phyloP scores from a whole-genome alignment of 768 basidiomycete species.

The Flagelloscypha sp. region DNA sequence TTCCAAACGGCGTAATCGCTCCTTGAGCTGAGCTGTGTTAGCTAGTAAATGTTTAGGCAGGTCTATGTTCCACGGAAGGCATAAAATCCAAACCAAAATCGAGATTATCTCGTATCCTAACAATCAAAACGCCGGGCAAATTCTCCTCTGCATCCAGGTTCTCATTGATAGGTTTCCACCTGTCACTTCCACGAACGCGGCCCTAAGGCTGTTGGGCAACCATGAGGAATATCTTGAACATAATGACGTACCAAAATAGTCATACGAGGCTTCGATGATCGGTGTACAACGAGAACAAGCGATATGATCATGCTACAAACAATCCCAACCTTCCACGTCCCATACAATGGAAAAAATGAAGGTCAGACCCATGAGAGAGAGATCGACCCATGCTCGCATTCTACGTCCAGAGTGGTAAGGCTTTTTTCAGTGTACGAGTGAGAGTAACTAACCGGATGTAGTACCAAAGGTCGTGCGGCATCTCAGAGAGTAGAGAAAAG shows the following conservation, averaged over 20 bases:
- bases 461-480: slow-evolving; percentile 79
- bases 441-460: slow-evolving; percentile 61
- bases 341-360: slow-evolving; percentile 84
- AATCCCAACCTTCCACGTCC: slow-evolving; percentile 88
- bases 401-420: slow-evolving; percentile 25
- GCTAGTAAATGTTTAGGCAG: slow-evolving; percentile 35
- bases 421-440: slow-evolving; percentile 1
- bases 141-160: slow-evolving; percentile 78
- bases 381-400: slow-evolving; percentile 90
- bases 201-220: slow-evolving; percentile 45
- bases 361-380: slow-evolving; percentile 79
- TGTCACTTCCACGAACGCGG: slow-evolving; percentile 77
- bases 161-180: slow-evolving; percentile 88
- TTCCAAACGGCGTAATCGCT: slow-evolving; percentile 77
- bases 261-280: slow-evolving; percentile 85
- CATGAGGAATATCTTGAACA: not conserved
- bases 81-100: slow-evolving; percentile 63
- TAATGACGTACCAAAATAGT: slow-evolving; percentile 64
- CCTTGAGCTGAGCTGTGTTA: slow-evolving; percentile 93
- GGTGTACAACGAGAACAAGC: slow-evolving; percentile 80
- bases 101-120: slow-evolving; percentile 83
- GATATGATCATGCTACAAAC: slow-evolving; percentile 84
- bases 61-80: not conserved
- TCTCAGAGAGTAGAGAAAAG: slow-evolving; percentile 74
- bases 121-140: slow-evolving; percentile 73